Percentiles rank a stretch among this genome's conserved stretches.
These are phyloP conservation scores for Emergomyces pasteurianus DNA, from an alignment of 2,329 filamentous ascomycete species.

Conservation along the genomic window DNA sequence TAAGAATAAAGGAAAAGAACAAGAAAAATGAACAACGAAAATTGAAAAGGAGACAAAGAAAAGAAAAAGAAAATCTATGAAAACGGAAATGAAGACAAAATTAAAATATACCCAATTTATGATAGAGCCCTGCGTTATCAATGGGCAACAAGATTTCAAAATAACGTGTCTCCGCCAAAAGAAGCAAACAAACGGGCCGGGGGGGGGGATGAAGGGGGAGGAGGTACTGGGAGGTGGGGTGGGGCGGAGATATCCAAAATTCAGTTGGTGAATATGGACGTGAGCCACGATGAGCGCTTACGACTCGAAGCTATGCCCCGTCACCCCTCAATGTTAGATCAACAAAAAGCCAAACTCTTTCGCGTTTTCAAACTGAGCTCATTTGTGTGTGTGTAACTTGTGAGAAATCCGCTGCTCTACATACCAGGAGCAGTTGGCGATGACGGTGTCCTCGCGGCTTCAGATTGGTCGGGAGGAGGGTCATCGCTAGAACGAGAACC, in stretches of 20 bases:
- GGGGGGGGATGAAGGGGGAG: neutral
- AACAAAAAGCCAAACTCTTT: neutral
- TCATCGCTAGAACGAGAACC: neutral
- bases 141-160: neutral
- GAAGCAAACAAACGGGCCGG: neutral
- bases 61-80: neutral
- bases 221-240: neutral
- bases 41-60: neutral
- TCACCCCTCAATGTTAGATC: neutral
- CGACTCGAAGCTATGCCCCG: constrained; percentile 7
- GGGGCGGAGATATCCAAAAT: constrained; percentile 14
- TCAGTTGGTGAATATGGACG: constrained; percentile 7
- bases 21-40: neutral
- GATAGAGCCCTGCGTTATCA: neutral
- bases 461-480: neutral
- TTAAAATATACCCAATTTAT: neutral
- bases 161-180: neutral
- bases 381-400: neutral
- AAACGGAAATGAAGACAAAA: neutral
- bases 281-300: constrained; percentile 14
- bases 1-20: neutral
- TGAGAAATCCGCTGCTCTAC: constrained; percentile 4
- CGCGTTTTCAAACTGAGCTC: neutral
- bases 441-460: neutral
- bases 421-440: constrained; percentile 9